Percentiles rank a stretch among this genome's conserved stretches.
Evolutionary conservation across 2,329 filamentous ascomycete species (phyloP).

Genomic region (Penicillium sp.): DNA sequence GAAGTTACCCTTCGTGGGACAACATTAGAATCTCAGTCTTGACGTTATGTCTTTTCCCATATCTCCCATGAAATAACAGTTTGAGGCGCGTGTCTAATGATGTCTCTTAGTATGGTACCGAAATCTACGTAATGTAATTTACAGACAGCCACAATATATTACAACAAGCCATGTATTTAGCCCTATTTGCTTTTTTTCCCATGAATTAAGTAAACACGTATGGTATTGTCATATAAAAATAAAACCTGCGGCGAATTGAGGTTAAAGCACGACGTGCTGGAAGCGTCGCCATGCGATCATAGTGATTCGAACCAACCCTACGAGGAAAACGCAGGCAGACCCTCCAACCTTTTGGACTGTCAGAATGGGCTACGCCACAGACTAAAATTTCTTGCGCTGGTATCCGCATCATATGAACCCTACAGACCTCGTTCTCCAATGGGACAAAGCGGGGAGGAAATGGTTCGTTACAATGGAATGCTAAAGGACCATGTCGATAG

Average conservation of each 20-base stretch:
- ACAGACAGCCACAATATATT: neutral
- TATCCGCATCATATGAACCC: neutral
- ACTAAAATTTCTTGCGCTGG: neutral
- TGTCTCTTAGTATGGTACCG: neutral
- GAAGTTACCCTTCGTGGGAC: neutral
- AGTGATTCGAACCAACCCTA: too few relatives aligned
- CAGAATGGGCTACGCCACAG: neutral
- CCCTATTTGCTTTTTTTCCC: too few relatives aligned
- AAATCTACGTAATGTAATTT: neutral
- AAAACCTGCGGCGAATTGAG: too few relatives aligned
- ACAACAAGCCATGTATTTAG: neutral
- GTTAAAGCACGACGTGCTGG: too few relatives aligned
- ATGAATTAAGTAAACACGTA: too few relatives aligned
- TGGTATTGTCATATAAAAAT: too few relatives aligned
- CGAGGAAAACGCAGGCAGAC: too few relatives aligned
- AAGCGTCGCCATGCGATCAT: too few relatives aligned
- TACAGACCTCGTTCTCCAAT: neutral
- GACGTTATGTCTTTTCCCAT: neutral
- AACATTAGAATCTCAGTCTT: neutral
- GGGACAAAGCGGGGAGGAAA: neutral
- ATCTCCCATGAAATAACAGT: neutral
- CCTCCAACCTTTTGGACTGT: neutral
- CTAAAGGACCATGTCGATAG: neutral
- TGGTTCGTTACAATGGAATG: neutral
- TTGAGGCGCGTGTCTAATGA: neutral